Evolutionary conservation across 345 rosid species (phyloP).

Genomic region (Cardamine resedifolia): DNA sequence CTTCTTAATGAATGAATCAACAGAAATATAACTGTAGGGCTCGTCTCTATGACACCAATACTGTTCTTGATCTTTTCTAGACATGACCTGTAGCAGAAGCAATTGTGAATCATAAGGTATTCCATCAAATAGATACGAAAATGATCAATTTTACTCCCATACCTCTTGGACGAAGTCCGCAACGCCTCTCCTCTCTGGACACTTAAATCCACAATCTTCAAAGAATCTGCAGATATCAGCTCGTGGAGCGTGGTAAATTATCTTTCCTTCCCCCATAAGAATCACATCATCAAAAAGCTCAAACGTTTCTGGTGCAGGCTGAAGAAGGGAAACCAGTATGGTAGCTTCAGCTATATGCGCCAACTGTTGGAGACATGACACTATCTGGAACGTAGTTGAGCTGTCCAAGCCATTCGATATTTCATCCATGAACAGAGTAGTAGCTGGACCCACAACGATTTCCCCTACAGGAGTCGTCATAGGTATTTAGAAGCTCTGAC

Average conservation of each 20-base stretch:
- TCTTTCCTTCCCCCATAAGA: slow-evolving; percentile 56
- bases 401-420: slow-evolving; percentile 66
- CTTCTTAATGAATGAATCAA: slow-evolving; percentile 40
- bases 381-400: slow-evolving; percentile 59
- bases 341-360: slow-evolving; percentile 47
- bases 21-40: slow-evolving; percentile 46
- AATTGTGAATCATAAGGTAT: not conserved
- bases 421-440: slow-evolving; percentile 58
- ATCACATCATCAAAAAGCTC: slow-evolving; percentile 59
- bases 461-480: slow-evolving; percentile 41
- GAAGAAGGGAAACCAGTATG: slow-evolving; percentile 59
- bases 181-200: slow-evolving; percentile 53
- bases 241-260: slow-evolving; percentile 54
- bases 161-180: slow-evolving; percentile 66
- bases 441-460: slow-evolving; percentile 54
- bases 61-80: slow-evolving; percentile 56
- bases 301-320: slow-evolving; percentile 62
- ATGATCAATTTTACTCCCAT: not conserved
- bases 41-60: slow-evolving; percentile 43
- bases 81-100: slow-evolving; percentile 44
- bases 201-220: slow-evolving; percentile 55
- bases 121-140: not conserved
- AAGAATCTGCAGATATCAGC: slow-evolving; percentile 45
- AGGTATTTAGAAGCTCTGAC: not conserved
- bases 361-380: slow-evolving; percentile 49